phyloP scores from a whole-genome alignment of 176 grass and related monocot genomes.

The Zoysia japonica region DNA sequence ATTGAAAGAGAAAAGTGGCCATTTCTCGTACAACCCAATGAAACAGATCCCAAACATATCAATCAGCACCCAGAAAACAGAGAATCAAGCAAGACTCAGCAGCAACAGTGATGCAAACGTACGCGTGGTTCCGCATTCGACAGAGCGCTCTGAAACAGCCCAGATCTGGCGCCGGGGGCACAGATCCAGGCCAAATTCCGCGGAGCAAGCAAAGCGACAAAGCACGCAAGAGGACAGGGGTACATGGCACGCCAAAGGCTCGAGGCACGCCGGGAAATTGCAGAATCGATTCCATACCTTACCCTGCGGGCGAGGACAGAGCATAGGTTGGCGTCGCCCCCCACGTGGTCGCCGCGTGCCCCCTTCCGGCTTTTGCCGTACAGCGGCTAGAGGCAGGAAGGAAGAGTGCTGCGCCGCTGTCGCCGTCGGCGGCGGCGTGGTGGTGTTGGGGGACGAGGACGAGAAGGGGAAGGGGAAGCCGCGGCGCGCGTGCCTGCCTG shows the following conservation, averaged over 20 bases:
- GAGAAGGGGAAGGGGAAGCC: constrained; percentile 4
- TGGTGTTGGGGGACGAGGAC: neutral
- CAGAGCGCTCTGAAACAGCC: neutral
- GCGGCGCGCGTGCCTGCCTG: constrained; percentile 32
- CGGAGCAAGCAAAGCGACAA: constrained; percentile 25
- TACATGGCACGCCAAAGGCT: neutral
- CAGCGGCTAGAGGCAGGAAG: neutral
- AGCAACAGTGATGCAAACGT: constrained; percentile 10
- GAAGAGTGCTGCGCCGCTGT: neutral
- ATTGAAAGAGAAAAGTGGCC: neutral
- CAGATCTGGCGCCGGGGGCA: constrained; percentile 45
- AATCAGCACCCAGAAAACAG: neutral
- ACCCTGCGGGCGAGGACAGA: constrained; percentile 46
- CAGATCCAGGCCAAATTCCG: constrained; percentile 47
- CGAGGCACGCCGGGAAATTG: neutral
- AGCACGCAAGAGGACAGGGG: neutral
- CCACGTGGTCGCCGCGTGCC: constrained; percentile 38
- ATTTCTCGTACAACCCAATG: constrained; percentile 18
- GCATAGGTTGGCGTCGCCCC: constrained; percentile 35
- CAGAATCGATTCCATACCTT: constrained; percentile 51
- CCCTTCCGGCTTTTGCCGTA: constrained; percentile 2
- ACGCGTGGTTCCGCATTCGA: constrained; percentile 11
- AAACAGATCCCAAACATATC: constrained; percentile 35
- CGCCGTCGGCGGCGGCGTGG: constrained; percentile 16
- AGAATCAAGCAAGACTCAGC: neutral